Base-by-base conservation (phyloP, 352 stramenopile species). In the Phytophthora sp. region DNA sequence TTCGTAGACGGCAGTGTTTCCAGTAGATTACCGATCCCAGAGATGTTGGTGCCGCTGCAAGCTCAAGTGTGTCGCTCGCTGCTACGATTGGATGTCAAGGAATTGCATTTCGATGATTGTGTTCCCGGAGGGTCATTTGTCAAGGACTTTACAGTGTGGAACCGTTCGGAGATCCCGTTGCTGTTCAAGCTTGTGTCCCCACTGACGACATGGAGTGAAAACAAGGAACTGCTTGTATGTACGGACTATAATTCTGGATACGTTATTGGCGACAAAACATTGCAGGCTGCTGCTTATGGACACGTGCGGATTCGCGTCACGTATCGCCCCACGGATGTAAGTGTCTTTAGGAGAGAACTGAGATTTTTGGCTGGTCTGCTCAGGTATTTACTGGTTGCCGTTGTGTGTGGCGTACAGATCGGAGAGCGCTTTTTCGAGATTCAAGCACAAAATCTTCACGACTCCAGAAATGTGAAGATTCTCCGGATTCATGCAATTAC, bases 111-210 rank as follows among this genome's bases (percentile, higher is more conserved):
- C 51, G 89, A 96, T 30, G 89, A 95, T 63, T 96, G 89, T 23
- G 84, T 96, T 3, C 89, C 89, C 3, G 84, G 83, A 13, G 88
- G 88, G 0, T 94, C 89, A 18, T 96, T 95, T 39, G 89, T 95
- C 7, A 96, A 96, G 55, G 89, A 96, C 59, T 95, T 96, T 23
- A 95, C 89, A 2, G 85, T 96, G 15, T 96, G 89, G 89, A 96
- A 96, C 27, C 86, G 89, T 4, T 95, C 89, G 0, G 89, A 96
- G 66, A 96, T 95, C 46, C 89, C 87, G 12, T 76, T 96, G 44
- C 62, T 95, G 13, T 95, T 96, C 63, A 88, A 93, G 49, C 67
- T 96, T 6, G 79, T 95, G 26, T 93, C 87, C 1, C 91, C 84
- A 2, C 71, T 93, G 33, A 74, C 76, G 24, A 53, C 76, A 9